Base-by-base conservation (phyloP, 805 yeast genomes). In the Starmerella apicola region DNA sequence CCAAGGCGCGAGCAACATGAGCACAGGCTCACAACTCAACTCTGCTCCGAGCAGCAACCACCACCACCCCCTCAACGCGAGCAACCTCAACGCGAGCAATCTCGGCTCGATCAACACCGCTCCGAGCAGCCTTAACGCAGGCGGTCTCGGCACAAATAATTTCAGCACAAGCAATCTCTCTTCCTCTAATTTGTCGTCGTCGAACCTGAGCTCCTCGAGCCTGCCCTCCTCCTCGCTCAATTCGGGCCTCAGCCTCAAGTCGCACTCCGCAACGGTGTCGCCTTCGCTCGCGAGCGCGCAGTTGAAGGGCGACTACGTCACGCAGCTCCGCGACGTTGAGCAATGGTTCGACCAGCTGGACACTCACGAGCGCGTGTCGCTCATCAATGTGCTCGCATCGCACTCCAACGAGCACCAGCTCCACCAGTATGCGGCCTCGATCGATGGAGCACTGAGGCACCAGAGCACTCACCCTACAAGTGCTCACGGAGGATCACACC, bases 261-360 rank as follows among this genome's bases (percentile, higher is more conserved):
- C n/a, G n/a, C n/a, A n/a, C n/a, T n/a, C n/a, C n/a, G n/a, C 30
- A 18, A 22, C 41, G 37, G 28, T 25, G 15, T 33, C 18, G 23
- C 34, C 34, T 20, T 37, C 27, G 34, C 48, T n/a, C n/a, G n/a
- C n/a, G n/a, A n/a, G n/a, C n/a, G n/a, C n/a, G n/a, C n/a, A n/a
- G n/a, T n/a, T n/a, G n/a, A n/a, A n/a, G n/a, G n/a, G n/a, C 38
- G 42, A 43, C 37, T n/a, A n/a, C n/a, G 44, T 48, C 48, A 45
- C 34, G 44, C 45, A 44, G 19, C 49, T 46, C 27, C 39, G 45
- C 32, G 56, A 61, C 25, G 52, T 63, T 41, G 66, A 60, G 46
- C 53, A 55, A 37, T 64, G 69, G 69, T 64, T 61, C 48, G 56
- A 59, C 29, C 54, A 56, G 25, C 55, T 64, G 24, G 50, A 54